Evolutionary conservation across 768 basidiomycete species (phyloP).

Genomic region (Hemileccinum impolitum): DNA sequence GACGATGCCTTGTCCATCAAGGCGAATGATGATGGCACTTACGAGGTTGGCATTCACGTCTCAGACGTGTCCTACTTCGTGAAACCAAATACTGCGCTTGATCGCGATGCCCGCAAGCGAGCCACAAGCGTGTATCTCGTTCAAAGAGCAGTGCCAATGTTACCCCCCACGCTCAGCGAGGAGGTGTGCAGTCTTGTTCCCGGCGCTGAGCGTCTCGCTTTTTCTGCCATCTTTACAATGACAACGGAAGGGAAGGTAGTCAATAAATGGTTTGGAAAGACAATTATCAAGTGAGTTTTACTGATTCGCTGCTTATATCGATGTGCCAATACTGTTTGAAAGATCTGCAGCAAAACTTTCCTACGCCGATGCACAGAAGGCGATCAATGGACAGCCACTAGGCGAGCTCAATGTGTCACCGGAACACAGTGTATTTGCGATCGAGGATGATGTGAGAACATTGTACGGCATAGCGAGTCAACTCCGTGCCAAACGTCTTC

Average conservation of each 20-base stretch:
- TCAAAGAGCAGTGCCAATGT: conserved; percentile 95
- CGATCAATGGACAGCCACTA: conserved; percentile 71
- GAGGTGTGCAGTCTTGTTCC: conserved; percentile 90
- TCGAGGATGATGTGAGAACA: conserved; percentile 73
- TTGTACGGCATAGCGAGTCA: conserved; percentile 70
- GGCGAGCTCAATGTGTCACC: conserved; percentile 49
- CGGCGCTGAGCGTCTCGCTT: conserved; percentile 84
- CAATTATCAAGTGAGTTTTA: conserved; percentile 73
- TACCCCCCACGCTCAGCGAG: conserved; percentile 90
- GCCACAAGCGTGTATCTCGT: conserved; percentile 97
- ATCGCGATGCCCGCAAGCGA: conserved; percentile 95
- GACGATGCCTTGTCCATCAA: conserved; percentile 95
- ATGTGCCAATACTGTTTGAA: conserved; percentile 7
- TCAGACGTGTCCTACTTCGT: conserved; percentile 96
- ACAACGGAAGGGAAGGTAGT: conserved; percentile 75
- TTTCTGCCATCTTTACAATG: conserved; percentile 87
- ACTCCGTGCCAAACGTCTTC: conserved; percentile 67
- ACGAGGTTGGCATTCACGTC: conserved; percentile 91
- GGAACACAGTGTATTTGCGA: conserved; percentile 55
- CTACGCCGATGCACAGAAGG: conserved; percentile 77
- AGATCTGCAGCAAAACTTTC: conserved; percentile 86
- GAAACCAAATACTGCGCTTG: conserved; percentile 93
- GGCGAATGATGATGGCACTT: conserved; percentile 86
- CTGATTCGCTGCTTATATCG: background rate
- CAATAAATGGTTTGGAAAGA: conserved; percentile 92